Evolutionary conservation across 2,329 filamentous ascomycete genomes (phyloP), one percentile per base, ranked within the genome.

Genomic region (Colletotrichum tanaceti): DNA sequence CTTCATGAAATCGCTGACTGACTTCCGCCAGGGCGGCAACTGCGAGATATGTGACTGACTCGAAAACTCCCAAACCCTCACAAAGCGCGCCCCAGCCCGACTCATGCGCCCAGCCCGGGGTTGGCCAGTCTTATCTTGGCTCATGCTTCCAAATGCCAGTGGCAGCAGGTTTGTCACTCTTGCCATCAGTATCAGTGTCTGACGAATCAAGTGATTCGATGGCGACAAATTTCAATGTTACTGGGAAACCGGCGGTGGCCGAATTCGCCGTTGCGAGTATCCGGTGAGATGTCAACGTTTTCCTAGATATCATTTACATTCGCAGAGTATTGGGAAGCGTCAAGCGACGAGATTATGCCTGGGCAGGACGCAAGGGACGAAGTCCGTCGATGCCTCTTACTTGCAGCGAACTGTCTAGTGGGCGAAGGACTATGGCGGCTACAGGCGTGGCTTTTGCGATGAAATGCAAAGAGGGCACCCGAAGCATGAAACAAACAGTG

Each of bases 11-110:
- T 64, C 38, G 41, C 63, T 57, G 50, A 61, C 46, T 24, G 38
- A 59, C 44, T 65, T 46, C 32, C n/a, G 46, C 65, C 35, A 43
- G 53, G 24, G 41, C 39, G 44, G 54, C 65, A 35, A 39, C 39
- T 53, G 39, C 14, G 35, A 47, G 43, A 46, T 53, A 22, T 53
- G 60, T 14, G 9, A 54, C 65, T 68, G 65, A 68, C 54, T 65
- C 61, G 43, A 20, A 55, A 22, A 43, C 50, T 44, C 50, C 35
- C 43, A 24, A 66, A 62, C 50, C 35, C 44, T 66, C 50, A 35
- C 38, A 55, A 52, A 57, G 49, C 35, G 38, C 35, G 44, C 44
- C 24, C 54, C 55, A 54, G 65, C 54, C 55, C 61, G 65, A 65
- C 54, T 68, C 65, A 65, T 59, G 61, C 28, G 9, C 18, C 20